Evolutionary conservation across 805 yeast species (phyloP).

Genomic region (Clavispora phyllophila): DNA sequence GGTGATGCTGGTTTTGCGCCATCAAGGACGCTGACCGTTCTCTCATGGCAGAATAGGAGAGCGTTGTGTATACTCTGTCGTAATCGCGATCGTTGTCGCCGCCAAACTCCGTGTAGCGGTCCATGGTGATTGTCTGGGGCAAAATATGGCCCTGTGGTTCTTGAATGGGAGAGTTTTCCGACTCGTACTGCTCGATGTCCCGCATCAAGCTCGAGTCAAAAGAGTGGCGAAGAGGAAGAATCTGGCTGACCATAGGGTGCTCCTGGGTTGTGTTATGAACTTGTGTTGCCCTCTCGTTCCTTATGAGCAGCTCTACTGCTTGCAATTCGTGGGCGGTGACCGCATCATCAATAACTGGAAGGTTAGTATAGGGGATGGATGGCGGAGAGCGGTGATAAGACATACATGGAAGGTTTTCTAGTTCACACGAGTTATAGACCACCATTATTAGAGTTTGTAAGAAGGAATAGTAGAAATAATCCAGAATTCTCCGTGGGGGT

Average conservation of each 20-base stretch:
- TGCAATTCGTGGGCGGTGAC: constrained; percentile 32
- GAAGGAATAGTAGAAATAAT: not conserved
- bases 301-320: constrained; percentile 31
- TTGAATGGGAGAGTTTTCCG: constrained; percentile 12
- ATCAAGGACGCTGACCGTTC: constrained; percentile 36
- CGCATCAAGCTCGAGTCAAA: constrained; percentile 12
- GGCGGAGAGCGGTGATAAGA: constrained; percentile 3
- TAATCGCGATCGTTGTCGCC: constrained; percentile 14
- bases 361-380: constrained; percentile 7
- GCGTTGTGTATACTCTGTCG: constrained; percentile 28
- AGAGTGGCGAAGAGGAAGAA: constrained; percentile 13
- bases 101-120: constrained; percentile 16
- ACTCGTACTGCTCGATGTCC: constrained; percentile 21
- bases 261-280: not conserved
- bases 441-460: not conserved
- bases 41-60: constrained; percentile 38
- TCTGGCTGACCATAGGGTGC: constrained; percentile 14
- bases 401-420: constrained; percentile 40
- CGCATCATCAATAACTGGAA: constrained; percentile 27
- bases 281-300: constrained; percentile 19
- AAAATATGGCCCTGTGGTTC: constrained; percentile 11
- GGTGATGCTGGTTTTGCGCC: constrained; percentile 28
- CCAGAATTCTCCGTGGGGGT: not conserved
- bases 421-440: constrained; percentile 25
- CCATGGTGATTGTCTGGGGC: constrained; percentile 28